These are phyloP conservation scores for Penstemon barbatus DNA, from an alignment of 257 asterid genomes.

Conservation along the genomic window DNA sequence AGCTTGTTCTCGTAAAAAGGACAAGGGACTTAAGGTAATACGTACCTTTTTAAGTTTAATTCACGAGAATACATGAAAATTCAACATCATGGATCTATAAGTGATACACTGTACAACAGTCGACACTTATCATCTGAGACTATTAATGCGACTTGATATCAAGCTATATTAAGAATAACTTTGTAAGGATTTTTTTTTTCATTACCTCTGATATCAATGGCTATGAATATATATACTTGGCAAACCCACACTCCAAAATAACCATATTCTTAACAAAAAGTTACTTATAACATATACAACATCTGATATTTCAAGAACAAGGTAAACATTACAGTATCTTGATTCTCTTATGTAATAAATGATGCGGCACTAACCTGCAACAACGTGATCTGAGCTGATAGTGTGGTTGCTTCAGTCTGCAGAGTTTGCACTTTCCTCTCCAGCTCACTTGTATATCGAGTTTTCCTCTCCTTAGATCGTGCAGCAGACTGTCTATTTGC, in stretches of 20 bases:
- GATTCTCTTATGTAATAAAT: neutral
- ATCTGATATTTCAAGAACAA: neutral
- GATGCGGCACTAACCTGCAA: conserved; percentile 46
- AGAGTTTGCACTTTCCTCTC: conserved; percentile 93
- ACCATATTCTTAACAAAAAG: neutral
- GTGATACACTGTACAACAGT: too few species aligned
- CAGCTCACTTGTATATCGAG: conserved; percentile 70
- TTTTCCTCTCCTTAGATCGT: conserved; percentile 85
- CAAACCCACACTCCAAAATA: neutral
- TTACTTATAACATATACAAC: conserved; percentile 1
- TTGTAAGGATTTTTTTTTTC: neutral
- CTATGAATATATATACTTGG: neutral
- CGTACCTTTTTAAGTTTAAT: too few species aligned
- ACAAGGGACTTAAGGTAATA: too few species aligned
- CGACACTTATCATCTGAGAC: too few species aligned
- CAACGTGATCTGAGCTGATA: conserved; percentile 80
- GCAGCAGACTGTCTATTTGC: conserved; percentile 96
- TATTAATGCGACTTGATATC: too few species aligned
- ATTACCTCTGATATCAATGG: neutral
- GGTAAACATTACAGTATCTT: neutral
- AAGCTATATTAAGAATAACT: neutral
- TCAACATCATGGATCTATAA: too few species aligned
- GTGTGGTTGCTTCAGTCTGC: conserved; percentile 82
- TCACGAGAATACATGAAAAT: too few species aligned
- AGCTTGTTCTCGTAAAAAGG: too few species aligned